Evolutionary conservation across 2,329 filamentous ascomycete genomes (phyloP).

Genomic region (Helotiales sp.): DNA sequence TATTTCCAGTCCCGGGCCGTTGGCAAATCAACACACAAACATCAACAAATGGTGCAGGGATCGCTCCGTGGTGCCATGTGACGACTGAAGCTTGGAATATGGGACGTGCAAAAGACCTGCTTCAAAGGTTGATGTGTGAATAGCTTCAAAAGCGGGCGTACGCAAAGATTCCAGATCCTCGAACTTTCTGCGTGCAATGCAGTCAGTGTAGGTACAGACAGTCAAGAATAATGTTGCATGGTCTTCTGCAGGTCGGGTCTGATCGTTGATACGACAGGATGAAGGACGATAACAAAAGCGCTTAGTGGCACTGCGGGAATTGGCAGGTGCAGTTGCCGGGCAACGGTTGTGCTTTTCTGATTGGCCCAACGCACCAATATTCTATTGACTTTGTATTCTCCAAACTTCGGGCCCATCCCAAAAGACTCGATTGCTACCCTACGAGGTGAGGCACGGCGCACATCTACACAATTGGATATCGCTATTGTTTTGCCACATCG

Average conservation of each 20-base stretch:
- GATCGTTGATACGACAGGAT: not conserved
- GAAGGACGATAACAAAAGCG: constrained; percentile 2
- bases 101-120: not conserved
- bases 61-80: constrained; percentile 5
- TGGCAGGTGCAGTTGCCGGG: not conserved
- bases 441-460: not conserved
- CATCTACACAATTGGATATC: constrained; percentile 5
- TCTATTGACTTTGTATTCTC: constrained; percentile 6
- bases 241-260: constrained; percentile 11
- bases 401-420: not conserved
- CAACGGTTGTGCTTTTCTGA: not conserved
- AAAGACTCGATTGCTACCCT: constrained; percentile 2
- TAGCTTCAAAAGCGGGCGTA: constrained; percentile 1
- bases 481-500: not conserved
- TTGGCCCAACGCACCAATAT: not conserved
- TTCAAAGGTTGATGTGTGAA: not conserved
- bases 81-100: not conserved
- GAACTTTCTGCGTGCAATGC: not conserved
- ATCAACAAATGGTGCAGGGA: constrained; percentile 11
- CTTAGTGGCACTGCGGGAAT: not conserved
- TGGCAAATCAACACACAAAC: constrained; percentile 12
- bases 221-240: constrained; percentile 1
- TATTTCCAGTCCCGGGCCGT: constrained; percentile 2
- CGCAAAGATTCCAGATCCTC: not conserved
- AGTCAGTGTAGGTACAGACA: constrained; percentile 1